A percentile compares a stretch with the other conserved stretches of the same genome.
phyloP scores from a whole-genome alignment of 2,329 filamentous ascomycete species.

The Emergomyces orientalis region DNA sequence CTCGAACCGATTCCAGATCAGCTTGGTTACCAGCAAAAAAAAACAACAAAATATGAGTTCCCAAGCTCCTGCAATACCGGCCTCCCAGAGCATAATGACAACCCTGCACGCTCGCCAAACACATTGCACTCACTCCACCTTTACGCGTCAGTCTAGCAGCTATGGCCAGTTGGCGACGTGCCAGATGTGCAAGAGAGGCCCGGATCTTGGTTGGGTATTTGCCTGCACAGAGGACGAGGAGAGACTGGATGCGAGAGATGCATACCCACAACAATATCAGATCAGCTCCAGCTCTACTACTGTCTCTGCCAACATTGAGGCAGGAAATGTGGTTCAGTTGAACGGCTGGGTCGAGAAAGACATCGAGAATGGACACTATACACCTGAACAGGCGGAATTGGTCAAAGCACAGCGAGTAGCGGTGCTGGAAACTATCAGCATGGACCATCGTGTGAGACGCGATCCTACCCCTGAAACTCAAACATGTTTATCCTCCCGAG shows the following conservation, averaged over 20 bases:
- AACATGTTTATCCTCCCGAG: not conserved
- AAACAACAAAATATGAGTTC: not conserved
- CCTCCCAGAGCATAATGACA: not conserved
- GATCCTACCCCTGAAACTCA: not conserved
- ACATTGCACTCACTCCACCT: conserved; percentile 58
- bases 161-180: conserved; percentile 45
- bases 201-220: conserved; percentile 63
- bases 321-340: conserved; percentile 20
- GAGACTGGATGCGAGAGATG: conserved; percentile 29
- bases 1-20: not conserved
- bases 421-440: conserved; percentile 19
- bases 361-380: conserved; percentile 37
- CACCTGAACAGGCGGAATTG: conserved; percentile 31
- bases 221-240: conserved; percentile 58
- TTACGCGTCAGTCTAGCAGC: conserved; percentile 50
- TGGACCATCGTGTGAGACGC: not conserved
- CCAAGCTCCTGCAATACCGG: not conserved
- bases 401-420: conserved; percentile 35
- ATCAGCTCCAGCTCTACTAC: not conserved
- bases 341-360: conserved; percentile 34
- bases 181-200: conserved; percentile 46
- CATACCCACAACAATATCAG: conserved; percentile 17
- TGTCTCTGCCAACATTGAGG: conserved; percentile 9
- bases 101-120: conserved; percentile 14
- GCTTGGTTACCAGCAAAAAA: not conserved